phyloP scores from a whole-genome alignment of 805 yeast species.

The Myxozyma sirexii region DNA sequence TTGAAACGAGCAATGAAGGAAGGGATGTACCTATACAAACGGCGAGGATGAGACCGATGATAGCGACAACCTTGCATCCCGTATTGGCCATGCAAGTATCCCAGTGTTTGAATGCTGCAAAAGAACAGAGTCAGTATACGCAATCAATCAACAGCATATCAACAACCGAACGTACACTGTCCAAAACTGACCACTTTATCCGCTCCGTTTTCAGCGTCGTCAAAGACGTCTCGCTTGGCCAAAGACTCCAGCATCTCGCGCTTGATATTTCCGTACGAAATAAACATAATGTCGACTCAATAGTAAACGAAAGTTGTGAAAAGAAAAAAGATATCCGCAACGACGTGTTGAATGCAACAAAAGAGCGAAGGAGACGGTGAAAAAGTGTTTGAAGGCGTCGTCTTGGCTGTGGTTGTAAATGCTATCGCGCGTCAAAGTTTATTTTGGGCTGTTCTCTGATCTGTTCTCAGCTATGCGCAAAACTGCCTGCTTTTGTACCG shows the following conservation, averaged over 20 bases:
- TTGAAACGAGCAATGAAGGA: background rate
- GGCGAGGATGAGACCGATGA: constrained; percentile 69
- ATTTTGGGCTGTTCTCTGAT: too few relatives aligned
- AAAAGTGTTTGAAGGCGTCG: background rate
- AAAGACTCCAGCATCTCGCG: constrained; percentile 18
- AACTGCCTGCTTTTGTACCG: too few relatives aligned
- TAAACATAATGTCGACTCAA: constrained; percentile 3
- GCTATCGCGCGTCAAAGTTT: too few relatives aligned
- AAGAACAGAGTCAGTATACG: background rate
- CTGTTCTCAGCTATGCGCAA: too few relatives aligned
- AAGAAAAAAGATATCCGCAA: background rate
- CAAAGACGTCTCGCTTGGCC: constrained; percentile 6
- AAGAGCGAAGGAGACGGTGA: background rate
- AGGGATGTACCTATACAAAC: constrained; percentile 44
- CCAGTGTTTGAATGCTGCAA: constrained; percentile 61
- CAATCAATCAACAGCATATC: background rate
- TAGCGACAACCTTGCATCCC: constrained; percentile 74
- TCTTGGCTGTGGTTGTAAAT: background rate
- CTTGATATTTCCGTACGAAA: constrained; percentile 7
- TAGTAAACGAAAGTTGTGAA: background rate
- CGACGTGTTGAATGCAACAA: background rate
- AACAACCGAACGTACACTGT: constrained; percentile 9
- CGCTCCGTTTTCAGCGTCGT: constrained; percentile 1
- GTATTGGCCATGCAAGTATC: constrained; percentile 78
- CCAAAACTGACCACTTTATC: constrained; percentile 19